phyloP scores from a whole-genome alignment of 2,329 filamentous ascomycete genomes.

The Sporothrix humicola region DNA sequence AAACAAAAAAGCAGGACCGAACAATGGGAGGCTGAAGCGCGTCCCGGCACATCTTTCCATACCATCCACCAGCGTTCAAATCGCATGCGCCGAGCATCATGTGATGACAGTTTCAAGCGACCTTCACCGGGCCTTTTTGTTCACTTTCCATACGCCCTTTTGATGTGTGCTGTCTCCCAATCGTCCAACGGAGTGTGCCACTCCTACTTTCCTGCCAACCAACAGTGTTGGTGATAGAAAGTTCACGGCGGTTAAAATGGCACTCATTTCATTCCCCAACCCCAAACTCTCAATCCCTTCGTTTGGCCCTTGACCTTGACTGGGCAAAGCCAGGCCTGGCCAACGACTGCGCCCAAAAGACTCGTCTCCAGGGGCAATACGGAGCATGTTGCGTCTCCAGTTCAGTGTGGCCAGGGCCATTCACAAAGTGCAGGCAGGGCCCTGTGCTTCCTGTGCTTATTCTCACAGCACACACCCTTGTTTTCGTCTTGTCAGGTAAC shows the following conservation, averaged over 20 bases:
- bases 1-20: slow-evolving; percentile 3
- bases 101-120: slow-evolving; percentile 1
- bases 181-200: slow-evolving; percentile 3
- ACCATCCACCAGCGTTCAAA: not conserved
- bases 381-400: not conserved
- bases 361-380: slow-evolving; percentile 17
- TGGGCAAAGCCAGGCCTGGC: not conserved
- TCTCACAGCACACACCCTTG: not conserved
- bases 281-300: not conserved
- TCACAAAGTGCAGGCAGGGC: not conserved
- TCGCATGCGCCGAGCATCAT: slow-evolving; percentile 25
- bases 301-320: not conserved
- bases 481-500: not conserved
- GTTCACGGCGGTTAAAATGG: not conserved
- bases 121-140: not conserved
- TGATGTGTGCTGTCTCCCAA: not conserved
- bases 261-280: not conserved
- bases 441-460: not conserved
- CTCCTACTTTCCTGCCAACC: not conserved
- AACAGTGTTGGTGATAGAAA: not conserved
- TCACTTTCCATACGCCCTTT: not conserved
- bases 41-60: not conserved
- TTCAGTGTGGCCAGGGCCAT: not conserved
- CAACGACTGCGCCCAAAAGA: not conserved
- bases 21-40: slow-evolving; percentile 4